A percentile compares a stretch with the other conserved stretches of the same genome.
Evolutionary conservation across 163 green algal species (phyloP).

Genomic region (Prototheca stagnorum): DNA sequence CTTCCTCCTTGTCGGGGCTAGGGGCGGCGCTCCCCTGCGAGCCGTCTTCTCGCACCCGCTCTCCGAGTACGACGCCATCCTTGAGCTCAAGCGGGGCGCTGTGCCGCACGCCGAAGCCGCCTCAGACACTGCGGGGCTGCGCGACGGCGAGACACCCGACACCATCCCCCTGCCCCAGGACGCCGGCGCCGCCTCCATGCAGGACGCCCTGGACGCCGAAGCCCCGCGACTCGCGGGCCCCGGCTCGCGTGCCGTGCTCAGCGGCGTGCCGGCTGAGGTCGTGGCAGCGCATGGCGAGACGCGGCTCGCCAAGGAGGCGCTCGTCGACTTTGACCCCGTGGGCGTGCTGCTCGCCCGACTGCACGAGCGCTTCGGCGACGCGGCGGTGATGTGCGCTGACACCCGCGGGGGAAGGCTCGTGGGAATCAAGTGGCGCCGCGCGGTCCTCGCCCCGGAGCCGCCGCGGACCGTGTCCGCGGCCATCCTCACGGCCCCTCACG

Average conservation of each 20-base stretch:
- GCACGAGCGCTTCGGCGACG: slow-evolving; percentile 24
- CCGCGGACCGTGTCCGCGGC: too few species aligned
- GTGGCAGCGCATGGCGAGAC: slow-evolving; percentile 14
- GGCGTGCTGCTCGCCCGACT: slow-evolving; percentile 20
- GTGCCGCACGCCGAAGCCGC: too few species aligned
- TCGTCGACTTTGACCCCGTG: slow-evolving; percentile 65
- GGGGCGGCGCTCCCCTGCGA: neutral
- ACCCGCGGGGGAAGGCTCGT: slow-evolving; percentile 30
- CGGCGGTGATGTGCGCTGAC: slow-evolving; percentile 45
- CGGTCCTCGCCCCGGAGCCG: slow-evolving; percentile 34
- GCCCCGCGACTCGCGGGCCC: too few species aligned
- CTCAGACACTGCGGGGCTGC: neutral
- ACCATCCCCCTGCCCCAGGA: too few species aligned
- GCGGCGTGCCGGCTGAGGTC: too few species aligned
- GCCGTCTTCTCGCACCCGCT: slow-evolving; percentile 8
- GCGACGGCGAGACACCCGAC: neutral
- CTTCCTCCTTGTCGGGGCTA: neutral
- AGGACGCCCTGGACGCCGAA: too few species aligned
- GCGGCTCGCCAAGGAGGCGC: slow-evolving; percentile 39
- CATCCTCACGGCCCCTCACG: too few species aligned
- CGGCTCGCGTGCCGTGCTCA: too few species aligned
- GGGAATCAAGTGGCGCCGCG: slow-evolving; percentile 42
- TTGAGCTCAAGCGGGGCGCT: slow-evolving; percentile 1
- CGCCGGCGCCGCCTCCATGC: too few species aligned
- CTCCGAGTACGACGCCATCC: slow-evolving; percentile 12